Conservation (phyloP, 169 alveolate species). For the Besnoitia besnoiti region DNA sequence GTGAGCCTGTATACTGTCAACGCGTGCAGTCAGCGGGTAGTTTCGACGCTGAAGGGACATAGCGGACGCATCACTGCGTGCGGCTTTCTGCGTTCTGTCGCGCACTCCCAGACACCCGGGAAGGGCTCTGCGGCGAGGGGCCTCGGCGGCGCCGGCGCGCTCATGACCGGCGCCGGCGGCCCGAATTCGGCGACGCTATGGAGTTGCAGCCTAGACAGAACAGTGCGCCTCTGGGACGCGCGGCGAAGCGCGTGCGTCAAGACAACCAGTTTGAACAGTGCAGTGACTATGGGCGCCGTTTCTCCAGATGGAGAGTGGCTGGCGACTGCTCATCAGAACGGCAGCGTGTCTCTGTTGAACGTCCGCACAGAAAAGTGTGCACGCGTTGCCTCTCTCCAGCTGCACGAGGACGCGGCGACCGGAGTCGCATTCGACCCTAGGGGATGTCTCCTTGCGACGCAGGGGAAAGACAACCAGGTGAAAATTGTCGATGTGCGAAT, state of each 20-base stretch:
- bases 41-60: neutral
- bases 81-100: neutral
- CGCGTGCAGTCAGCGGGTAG: neutral
- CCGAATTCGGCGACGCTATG: neutral
- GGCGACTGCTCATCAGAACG: conserved; percentile 26
- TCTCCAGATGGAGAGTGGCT: conserved; percentile 38
- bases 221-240: conserved; percentile 30
- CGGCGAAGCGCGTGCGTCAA: conserved; percentile 38
- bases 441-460: neutral
- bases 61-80: conserved; percentile 32
- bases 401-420: conserved; percentile 19
- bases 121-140: neutral
- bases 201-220: conserved; percentile 32
- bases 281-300: conserved; percentile 3
- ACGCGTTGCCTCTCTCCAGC: neutral
- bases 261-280: neutral
- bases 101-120: neutral
- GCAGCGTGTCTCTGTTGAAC: neutral
- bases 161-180: conserved; percentile 23
- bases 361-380: conserved; percentile 9
- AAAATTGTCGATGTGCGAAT: conserved; percentile 11
- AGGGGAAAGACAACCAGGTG: conserved; percentile 28
- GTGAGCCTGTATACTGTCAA: neutral
- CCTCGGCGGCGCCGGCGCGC: neutral
- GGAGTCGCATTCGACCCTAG: conserved; percentile 29